Conservation (phyloP, 257 asterid genomes). For the Primulina eburnea region DNA sequence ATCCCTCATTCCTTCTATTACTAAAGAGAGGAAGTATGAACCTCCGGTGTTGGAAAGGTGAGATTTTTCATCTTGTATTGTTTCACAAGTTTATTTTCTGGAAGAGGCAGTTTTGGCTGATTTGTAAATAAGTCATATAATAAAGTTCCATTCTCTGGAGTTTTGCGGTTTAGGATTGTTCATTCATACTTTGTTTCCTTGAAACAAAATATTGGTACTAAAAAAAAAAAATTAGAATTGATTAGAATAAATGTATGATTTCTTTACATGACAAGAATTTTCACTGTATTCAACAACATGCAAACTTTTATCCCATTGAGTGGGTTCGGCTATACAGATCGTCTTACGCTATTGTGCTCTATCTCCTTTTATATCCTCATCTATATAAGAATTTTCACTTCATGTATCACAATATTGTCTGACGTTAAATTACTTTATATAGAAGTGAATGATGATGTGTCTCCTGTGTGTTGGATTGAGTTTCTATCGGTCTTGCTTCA, state of each 20-base stretch:
- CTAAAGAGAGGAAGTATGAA: constrained; percentile 67
- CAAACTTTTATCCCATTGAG: too few species aligned
- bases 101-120: neutral
- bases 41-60: constrained; percentile 90
- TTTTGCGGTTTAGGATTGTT: neutral
- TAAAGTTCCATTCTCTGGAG: neutral
- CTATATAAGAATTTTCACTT: neutral
- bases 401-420: constrained; percentile 11
- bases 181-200: constrained; percentile 11
- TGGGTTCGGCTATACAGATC: too few species aligned
- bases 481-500: constrained; percentile 6
- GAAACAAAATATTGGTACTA: constrained; percentile 8
- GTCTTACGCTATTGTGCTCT: too few species aligned
- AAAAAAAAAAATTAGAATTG: neutral
- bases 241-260: neutral
- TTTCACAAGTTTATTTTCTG: constrained; percentile 2
- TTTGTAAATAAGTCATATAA: too few species aligned
- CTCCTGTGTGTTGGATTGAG: constrained; percentile 8
- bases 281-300: too few species aligned
- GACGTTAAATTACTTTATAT: neutral
- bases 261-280: constrained; percentile 5
- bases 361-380: too few species aligned
- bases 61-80: neutral
- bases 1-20: constrained; percentile 67
- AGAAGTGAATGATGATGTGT: constrained; percentile 5